Base-by-base conservation (phyloP, 139 green algal species). In the Haematococcus sp. region DNA sequence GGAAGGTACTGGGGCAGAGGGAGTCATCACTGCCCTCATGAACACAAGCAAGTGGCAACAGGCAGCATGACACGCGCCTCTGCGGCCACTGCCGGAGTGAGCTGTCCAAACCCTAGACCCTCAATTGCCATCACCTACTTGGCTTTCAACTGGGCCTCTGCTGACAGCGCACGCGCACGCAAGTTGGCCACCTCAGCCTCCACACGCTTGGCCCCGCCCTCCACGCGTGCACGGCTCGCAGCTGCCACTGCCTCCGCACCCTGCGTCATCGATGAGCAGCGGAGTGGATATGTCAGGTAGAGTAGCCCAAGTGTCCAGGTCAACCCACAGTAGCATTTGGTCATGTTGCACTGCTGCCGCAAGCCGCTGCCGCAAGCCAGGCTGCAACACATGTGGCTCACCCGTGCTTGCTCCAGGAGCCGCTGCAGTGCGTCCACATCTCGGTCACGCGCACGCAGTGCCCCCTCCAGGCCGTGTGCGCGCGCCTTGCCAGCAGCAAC, bases 371-470 rank as follows among this genome's bases (percentile, higher is more conserved):
- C 63, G 34, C 33, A 17, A 17, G 46, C 25, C 63, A 9, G n/a
- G n/a, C n/a, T n/a, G n/a, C n/a, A n/a, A n/a, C n/a, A n/a, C n/a
- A n/a, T n/a, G n/a, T 23, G 22, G 13, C 46, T 23, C 60, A 52
- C 59, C 43, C 63, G 70, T 3, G 56, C 49, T 23, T 44, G 15
- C 27, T 77, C 71, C 44, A 77, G 31, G 22, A 52, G 31, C 2
- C 71, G 71, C 64, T 78, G 63, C 64, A 78, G 73, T 25, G n/a
- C 13, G 1, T 64, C 69, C 43, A 76, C 17, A 40, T 84, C 78
- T 0, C 74, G 74, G 31, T 84, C 78, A 9, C 69, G 31, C 0
- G 25, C n/a, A 22, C 74, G 68, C 30, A 76, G 7, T 2, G 52
- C 32, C 1, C 67, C 74, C 74, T 84, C 73, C 44, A 75, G 60